Evolutionary conservation across 106 monocot species (phyloP).

Genomic region (Apostasia shenzhenica): DNA sequence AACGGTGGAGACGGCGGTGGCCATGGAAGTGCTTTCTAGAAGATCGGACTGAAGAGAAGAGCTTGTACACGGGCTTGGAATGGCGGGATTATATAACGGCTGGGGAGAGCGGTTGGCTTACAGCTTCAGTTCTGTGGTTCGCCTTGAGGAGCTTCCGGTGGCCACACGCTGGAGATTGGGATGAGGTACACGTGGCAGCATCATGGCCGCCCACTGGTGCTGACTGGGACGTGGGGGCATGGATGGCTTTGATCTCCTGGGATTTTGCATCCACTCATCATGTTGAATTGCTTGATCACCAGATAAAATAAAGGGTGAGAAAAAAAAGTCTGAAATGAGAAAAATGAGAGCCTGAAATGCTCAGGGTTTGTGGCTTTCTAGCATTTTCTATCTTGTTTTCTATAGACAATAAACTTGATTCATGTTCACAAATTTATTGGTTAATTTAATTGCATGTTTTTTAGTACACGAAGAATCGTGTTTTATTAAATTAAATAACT

Average conservation of each 20-base stretch:
- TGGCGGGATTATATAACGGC: background rate
- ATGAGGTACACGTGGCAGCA: conserved; percentile 8
- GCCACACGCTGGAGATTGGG: conserved; percentile 15
- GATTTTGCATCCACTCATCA: background rate
- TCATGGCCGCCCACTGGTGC: conserved; percentile 1
- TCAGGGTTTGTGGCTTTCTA: background rate
- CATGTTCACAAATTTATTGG: background rate
- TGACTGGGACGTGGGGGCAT: background rate
- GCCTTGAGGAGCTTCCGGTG: background rate
- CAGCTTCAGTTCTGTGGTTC: conserved; percentile 8
- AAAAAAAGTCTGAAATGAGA: background rate
- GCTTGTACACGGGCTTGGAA: background rate
- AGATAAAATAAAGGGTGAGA: background rate
- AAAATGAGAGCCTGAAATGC: background rate
- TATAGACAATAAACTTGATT: background rate
- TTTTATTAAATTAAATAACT: too few relatives aligned
- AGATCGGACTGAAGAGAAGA: background rate
- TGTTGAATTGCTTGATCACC: background rate
- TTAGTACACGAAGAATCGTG: too few relatives aligned
- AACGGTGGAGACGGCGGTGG: conserved; percentile 13
- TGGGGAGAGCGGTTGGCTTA: background rate
- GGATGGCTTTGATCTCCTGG: background rate
- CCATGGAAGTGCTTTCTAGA: background rate
- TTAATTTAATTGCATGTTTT: too few relatives aligned
- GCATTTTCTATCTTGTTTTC: background rate